Conservation (phyloP, 2,329 filamentous ascomycete genomes). For the Elsinoe fawcettii region DNA sequence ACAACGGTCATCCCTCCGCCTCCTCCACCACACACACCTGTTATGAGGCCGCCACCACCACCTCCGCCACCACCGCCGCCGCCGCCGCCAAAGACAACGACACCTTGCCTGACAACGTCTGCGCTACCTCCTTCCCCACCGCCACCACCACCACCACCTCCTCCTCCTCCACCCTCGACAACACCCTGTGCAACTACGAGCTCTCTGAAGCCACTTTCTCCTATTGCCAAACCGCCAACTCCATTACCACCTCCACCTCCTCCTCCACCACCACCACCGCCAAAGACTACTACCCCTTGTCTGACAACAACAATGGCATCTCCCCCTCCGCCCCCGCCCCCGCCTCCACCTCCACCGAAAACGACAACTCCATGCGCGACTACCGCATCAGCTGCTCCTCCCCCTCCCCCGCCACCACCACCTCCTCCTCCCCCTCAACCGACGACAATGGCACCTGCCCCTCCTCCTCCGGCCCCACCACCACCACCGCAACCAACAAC, state of each 20-base stretch:
- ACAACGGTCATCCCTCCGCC: constrained; percentile 6
- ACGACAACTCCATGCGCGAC: too few relatives aligned
- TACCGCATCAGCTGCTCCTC: too few relatives aligned
- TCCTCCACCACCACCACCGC: background rate
- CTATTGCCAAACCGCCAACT: background rate
- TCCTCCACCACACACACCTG: background rate
- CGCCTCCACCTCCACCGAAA: background rate
- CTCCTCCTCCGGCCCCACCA: background rate
- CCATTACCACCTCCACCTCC: constrained; percentile 3
- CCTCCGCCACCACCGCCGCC: background rate
- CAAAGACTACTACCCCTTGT: background rate
- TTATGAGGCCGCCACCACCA: background rate
- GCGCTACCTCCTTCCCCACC: background rate
- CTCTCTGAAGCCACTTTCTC: background rate
- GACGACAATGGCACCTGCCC: background rate
- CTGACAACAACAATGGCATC: background rate
- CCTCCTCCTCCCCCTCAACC: background rate
- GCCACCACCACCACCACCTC: background rate
- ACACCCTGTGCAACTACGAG: background rate
- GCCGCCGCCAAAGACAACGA: background rate
- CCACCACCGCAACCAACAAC: background rate
- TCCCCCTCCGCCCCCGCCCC: background rate
- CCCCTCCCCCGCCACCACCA: background rate
- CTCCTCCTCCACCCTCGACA: background rate
- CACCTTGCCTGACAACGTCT: background rate